Percentiles rank a stretch among this genome's conserved stretches.
These are phyloP conservation scores for Grosmannia clavigera DNA, from an alignment of 2,329 filamentous ascomycete genomes.

Conservation along the genomic window DNA sequence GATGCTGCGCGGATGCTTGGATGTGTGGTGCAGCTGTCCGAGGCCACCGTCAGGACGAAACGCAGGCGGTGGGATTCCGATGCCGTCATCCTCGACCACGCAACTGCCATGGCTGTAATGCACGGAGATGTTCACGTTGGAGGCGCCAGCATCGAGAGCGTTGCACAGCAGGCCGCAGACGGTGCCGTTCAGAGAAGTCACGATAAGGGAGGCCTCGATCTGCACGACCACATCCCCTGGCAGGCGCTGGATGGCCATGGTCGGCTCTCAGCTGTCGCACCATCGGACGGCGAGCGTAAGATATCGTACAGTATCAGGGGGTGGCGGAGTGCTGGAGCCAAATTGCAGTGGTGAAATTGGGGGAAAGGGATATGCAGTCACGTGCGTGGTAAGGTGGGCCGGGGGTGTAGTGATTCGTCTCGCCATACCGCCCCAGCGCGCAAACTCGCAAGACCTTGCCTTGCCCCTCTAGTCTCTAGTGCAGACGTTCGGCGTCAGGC, in stretches of 20 bases:
- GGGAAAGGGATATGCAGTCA: too few species aligned
- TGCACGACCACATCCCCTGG: conserved; percentile 61
- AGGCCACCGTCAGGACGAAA: conserved; percentile 61
- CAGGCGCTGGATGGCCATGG: conserved; percentile 55
- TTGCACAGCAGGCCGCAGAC: conserved; percentile 67
- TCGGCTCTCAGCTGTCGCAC: conserved; percentile 5
- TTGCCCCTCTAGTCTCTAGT: too few species aligned
- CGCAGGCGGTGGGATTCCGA: conserved; percentile 61
- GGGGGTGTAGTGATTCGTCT: too few species aligned
- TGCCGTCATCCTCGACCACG: conserved; percentile 71
- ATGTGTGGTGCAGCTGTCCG: conserved; percentile 65
- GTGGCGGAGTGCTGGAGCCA: too few species aligned
- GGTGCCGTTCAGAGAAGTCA: conserved; percentile 62
- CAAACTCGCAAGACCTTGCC: too few species aligned
- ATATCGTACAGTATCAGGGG: too few species aligned
- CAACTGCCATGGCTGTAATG: conserved; percentile 69
- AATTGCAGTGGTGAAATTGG: too few species aligned
- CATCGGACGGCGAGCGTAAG: neutral
- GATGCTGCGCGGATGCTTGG: conserved; percentile 44
- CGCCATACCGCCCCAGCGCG: too few species aligned
- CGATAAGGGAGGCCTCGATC: conserved; percentile 72
- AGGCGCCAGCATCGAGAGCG: conserved; percentile 66
- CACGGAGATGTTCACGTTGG: conserved; percentile 54
- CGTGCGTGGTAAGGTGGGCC: too few species aligned
- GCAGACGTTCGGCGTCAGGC: too few species aligned